Conservation (phyloP, 2,329 filamentous ascomycete genomes). For the Penicillium sp. region DNA sequence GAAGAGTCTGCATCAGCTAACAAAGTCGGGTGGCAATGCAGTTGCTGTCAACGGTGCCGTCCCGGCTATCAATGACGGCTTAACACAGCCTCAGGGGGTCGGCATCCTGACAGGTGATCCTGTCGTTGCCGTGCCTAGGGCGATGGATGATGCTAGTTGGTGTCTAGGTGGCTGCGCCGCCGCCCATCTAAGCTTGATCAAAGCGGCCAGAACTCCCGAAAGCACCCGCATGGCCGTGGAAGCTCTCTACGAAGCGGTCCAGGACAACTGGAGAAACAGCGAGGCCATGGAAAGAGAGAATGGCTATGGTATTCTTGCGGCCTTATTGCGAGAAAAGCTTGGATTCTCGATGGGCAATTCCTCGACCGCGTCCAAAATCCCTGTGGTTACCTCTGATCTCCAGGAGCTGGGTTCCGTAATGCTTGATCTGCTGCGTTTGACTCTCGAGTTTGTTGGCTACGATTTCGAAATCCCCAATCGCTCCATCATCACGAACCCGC, state of each 20-base stretch:
- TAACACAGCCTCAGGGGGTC: conserved; percentile 77
- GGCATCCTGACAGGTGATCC: conserved; percentile 80
- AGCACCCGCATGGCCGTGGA: conserved; percentile 74
- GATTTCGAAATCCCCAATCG: conserved; percentile 74
- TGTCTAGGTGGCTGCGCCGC: conserved; percentile 86
- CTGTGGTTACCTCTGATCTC: conserved; percentile 32
- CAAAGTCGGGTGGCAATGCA: conserved; percentile 69
- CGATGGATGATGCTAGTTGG: conserved; percentile 91
- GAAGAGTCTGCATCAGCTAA: conserved; percentile 65
- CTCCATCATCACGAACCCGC: conserved; percentile 91
- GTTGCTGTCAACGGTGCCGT: conserved; percentile 86
- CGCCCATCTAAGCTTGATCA: conserved; percentile 78
- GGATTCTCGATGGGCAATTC: conserved; percentile 30
- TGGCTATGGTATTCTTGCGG: conserved; percentile 83
- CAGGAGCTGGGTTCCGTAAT: conserved; percentile 53
- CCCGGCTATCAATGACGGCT: conserved; percentile 80
- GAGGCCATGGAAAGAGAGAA: conserved; percentile 97
- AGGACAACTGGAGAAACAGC: conserved; percentile 93
- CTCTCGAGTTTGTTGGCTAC: conserved; percentile 87
- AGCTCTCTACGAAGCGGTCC: conserved; percentile 80
- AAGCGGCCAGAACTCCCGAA: conserved; percentile 67
- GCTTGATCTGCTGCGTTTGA: conserved; percentile 65
- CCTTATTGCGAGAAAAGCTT: conserved; percentile 80
- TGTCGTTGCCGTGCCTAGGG: conserved; percentile 74
- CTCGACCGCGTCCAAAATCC: conserved; percentile 43